A percentile compares a stretch with the other conserved stretches of the same genome.
Conservation (phyloP, 1,284 basidiomycete genomes). For the Wolfiporia cocos region DNA sequence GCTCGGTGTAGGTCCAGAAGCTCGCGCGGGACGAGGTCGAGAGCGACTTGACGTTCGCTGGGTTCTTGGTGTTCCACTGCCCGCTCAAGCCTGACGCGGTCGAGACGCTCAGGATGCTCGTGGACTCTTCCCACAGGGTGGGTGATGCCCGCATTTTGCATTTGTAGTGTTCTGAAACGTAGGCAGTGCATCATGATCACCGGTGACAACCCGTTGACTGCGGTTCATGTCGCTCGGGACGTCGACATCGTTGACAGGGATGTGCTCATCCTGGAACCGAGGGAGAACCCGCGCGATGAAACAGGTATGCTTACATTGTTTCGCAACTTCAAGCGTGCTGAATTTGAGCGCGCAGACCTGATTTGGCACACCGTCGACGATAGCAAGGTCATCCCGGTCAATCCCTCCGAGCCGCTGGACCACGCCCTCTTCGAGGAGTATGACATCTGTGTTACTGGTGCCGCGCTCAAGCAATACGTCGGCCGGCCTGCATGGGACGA, state of each 20-base stretch:
- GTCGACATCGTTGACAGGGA: conserved; percentile 96
- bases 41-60: conserved; percentile 71
- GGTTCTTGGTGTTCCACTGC: conserved; percentile 96
- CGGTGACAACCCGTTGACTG: conserved; percentile 93
- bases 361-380: conserved; percentile 94
- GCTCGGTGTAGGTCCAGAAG: conserved; percentile 72
- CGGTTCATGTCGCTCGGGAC: conserved; percentile 88
- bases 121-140: conserved; percentile 91
- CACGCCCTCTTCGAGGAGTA: conserved; percentile 72
- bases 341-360: conserved; percentile 46
- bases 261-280: conserved; percentile 84
- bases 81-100: conserved; percentile 93
- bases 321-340: not conserved
- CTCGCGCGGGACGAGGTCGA: conserved; percentile 78
- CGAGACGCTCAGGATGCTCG: conserved; percentile 84
- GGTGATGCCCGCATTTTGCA: conserved; percentile 24
- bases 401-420: conserved; percentile 76
- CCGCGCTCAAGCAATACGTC: conserved; percentile 84
- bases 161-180: not conserved
- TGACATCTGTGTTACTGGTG: conserved; percentile 92
- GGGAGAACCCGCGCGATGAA: conserved; percentile 71
- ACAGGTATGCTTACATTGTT: conserved; percentile 38
- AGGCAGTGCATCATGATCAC: conserved; percentile 93
- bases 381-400: conserved; percentile 76
- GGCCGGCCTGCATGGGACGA: conserved; percentile 58